Percentiles rank a stretch among this genome's conserved stretches.
phyloP scores from a whole-genome alignment of 768 basidiomycete genomes.

The Leccinellum albellum region DNA sequence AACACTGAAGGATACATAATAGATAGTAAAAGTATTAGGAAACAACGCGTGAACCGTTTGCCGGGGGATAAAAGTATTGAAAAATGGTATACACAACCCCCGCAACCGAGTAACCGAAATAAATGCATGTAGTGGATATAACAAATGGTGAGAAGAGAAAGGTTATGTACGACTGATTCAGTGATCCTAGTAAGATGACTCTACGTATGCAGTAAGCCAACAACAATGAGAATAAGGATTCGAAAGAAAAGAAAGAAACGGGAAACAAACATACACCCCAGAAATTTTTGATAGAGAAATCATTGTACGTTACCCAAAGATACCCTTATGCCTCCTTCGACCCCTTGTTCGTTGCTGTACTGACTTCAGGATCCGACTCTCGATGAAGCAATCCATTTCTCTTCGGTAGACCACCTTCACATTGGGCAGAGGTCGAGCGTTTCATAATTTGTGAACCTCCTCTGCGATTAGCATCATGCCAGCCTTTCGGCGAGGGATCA shows the following conservation, averaged over 20 bases:
- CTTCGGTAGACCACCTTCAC: conserved; percentile 23
- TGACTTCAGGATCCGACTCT: conserved; percentile 30
- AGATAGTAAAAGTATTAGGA: conserved; percentile 3
- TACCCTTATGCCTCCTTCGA: conserved; percentile 20
- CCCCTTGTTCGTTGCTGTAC: conserved; percentile 20
- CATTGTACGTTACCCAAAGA: conserved; percentile 10
- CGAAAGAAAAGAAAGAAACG: neutral
- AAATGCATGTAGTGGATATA: conserved; percentile 25
- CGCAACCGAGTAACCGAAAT: conserved; percentile 6
- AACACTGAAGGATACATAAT: conserved; percentile 13
- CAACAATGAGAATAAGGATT: neutral
- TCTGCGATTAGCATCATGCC: conserved; percentile 16
- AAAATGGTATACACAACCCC: conserved; percentile 20
- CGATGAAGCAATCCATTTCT: conserved; percentile 29
- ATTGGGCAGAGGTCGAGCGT: conserved; percentile 28
- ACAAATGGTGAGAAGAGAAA: conserved; percentile 1
- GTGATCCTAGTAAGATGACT: conserved; percentile 7
- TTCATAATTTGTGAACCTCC: conserved; percentile 21
- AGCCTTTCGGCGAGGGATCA: conserved; percentile 3
- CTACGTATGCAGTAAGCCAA: conserved; percentile 11
- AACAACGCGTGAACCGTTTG: conserved; percentile 1
- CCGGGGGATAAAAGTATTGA: neutral
- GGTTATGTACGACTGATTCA: conserved; percentile 3
- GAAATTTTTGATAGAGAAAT: conserved; percentile 7
- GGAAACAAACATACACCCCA: conserved; percentile 4